phyloP scores from a whole-genome alignment of 1,284 basidiomycete species.

The Leccinum griseonigrum region DNA sequence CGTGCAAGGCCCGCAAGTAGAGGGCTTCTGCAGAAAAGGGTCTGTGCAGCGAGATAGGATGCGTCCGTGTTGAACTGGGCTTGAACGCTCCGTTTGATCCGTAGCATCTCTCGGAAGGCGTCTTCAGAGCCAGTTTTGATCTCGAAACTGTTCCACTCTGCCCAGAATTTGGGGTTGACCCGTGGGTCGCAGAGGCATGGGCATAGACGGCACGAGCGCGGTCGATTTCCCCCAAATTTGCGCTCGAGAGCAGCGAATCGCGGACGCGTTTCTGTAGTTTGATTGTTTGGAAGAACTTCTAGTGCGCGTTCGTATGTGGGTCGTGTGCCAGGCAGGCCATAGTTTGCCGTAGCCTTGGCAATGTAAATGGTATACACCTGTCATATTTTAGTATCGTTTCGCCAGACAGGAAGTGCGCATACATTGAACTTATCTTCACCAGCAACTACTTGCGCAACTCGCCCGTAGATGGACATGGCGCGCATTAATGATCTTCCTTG shows the following conservation, averaged over 20 bases:
- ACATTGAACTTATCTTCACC: constrained; percentile 95
- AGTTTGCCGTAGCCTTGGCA: constrained; percentile 94
- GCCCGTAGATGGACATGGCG: constrained; percentile 95
- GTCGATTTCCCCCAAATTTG: constrained; percentile 97
- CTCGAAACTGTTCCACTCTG: constrained; percentile 96
- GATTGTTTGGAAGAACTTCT: constrained; percentile 87
- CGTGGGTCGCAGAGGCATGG: constrained; percentile 97
- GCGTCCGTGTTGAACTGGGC: constrained; percentile 98
- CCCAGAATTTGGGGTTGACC: constrained; percentile 89
- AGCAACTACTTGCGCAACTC: constrained; percentile 83
- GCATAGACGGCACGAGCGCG: constrained; percentile 95
- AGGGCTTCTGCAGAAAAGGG: constrained; percentile 66
- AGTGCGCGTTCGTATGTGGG: constrained; percentile 98
- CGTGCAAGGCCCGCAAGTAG: constrained; percentile 60
- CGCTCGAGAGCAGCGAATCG: constrained; percentile 95
- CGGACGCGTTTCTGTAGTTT: constrained; percentile 97
- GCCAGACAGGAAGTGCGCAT: constrained; percentile 22
- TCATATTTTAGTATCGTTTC: constrained; percentile 8
- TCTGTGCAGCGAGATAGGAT: constrained; percentile 84
- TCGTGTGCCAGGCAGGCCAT: constrained; percentile 92
- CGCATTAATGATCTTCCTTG: constrained; percentile 95
- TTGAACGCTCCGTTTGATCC: constrained; percentile 97
- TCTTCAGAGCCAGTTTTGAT: constrained; percentile 98
- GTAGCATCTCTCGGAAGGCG: constrained; percentile 97
- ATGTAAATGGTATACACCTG: constrained; percentile 98